Evolutionary conservation across 2,329 filamentous ascomycete species (phyloP).

Genomic region (Phoma herbarum): DNA sequence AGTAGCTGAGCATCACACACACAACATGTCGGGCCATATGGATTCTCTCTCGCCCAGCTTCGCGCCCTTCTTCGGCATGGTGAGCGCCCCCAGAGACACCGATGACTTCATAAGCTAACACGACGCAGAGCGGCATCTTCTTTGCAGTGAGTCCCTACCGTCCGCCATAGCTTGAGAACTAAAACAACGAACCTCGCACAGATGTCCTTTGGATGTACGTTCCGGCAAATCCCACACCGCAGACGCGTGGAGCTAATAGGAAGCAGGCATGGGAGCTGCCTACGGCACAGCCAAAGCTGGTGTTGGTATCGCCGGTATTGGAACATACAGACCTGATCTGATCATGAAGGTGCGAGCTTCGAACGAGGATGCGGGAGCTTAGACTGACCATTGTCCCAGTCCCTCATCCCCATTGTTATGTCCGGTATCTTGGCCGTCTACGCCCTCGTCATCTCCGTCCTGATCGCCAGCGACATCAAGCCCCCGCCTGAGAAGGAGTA

Average conservation of each 20-base stretch:
- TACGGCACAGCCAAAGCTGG: slow-evolving; percentile 90
- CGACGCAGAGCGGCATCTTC: slow-evolving; percentile 74
- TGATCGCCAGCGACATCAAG: slow-evolving; percentile 89
- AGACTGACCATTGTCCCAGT: slow-evolving; percentile 60
- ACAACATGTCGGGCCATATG: slow-evolving; percentile 33
- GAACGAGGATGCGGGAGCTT: slow-evolving; percentile 8
- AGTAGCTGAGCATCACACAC: slow-evolving; percentile 8
- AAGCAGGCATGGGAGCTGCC: slow-evolving; percentile 73
- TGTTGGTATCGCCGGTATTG: slow-evolving; percentile 86
- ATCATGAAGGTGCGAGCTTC: slow-evolving; percentile 79
- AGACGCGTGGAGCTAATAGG: slow-evolving; percentile 30
- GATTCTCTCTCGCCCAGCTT: slow-evolving; percentile 71
- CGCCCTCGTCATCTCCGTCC: slow-evolving; percentile 92
- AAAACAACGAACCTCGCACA: slow-evolving; percentile 39
- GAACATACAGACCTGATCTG: slow-evolving; percentile 83
- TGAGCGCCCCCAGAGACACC: slow-evolving; percentile 56
- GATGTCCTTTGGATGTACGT: slow-evolving; percentile 85
- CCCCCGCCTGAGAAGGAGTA: slow-evolving; percentile 75
- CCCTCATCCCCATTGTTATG: slow-evolving; percentile 91
- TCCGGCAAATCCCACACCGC: slow-evolving; percentile 5
- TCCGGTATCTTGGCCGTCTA: slow-evolving; percentile 99
- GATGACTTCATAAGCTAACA: slow-evolving; percentile 50
- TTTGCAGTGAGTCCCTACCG: slow-evolving; percentile 62
- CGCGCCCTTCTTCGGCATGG: slow-evolving; percentile 89
- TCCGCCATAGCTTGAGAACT: slow-evolving; percentile 26